These are phyloP conservation scores for Leccinum variicolor DNA, from an alignment of 768 basidiomycete genomes.

Conservation along the genomic window DNA sequence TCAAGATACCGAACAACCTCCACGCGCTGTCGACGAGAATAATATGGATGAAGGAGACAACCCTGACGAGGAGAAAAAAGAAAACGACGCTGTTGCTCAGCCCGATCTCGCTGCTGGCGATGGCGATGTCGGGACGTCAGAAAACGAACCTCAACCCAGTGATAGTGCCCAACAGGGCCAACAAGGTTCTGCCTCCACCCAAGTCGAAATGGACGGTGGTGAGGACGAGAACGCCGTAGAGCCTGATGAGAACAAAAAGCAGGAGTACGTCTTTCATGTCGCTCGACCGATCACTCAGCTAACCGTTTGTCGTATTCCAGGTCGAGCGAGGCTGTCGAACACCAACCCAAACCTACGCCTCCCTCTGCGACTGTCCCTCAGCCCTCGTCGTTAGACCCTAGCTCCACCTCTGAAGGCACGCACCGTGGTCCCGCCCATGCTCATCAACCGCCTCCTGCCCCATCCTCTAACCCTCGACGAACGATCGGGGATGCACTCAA, in stretches of 20 bases:
- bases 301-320: conserved; percentile 5
- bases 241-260: conserved; percentile 7
- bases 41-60: conserved; percentile 23
- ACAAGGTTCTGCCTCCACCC: conserved; percentile 14
- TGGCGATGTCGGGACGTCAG: conserved; percentile 18
- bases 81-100: conserved; percentile 28
- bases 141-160: conserved; percentile 14
- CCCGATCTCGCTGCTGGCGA: conserved; percentile 35
- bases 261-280: conserved; percentile 12
- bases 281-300: neutral
- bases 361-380: conserved; percentile 3
- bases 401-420: conserved; percentile 38
- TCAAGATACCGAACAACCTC: conserved; percentile 21
- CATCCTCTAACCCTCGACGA: conserved; percentile 56
- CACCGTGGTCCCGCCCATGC: conserved; percentile 44
- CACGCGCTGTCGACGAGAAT: conserved; percentile 18
- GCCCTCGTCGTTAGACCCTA: conserved; percentile 21
- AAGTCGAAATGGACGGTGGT: conserved; percentile 8
- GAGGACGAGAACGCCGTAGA: conserved; percentile 28
- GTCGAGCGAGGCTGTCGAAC: conserved; percentile 8
- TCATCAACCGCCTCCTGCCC: conserved; percentile 35
- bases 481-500: conserved; percentile 81
- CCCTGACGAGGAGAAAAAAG: conserved; percentile 27
- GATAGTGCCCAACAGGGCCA: conserved; percentile 23
- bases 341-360: conserved; percentile 1